Conservation (phyloP, 2,329 filamentous ascomycete genomes). For the Alternaria triticimaculans region DNA sequence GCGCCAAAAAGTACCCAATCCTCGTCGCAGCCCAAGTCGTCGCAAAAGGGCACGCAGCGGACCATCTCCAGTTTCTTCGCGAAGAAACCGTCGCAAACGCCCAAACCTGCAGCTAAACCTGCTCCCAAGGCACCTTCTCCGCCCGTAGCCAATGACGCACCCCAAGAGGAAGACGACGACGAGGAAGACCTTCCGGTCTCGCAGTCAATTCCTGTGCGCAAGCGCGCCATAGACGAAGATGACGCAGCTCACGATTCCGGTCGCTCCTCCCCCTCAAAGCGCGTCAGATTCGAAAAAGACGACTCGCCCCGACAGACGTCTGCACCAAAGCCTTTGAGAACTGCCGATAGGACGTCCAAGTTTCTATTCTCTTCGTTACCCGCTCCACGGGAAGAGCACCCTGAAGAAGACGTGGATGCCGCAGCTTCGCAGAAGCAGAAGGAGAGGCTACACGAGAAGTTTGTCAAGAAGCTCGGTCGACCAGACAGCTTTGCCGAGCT, state of each 20-base stretch:
- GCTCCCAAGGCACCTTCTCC: slow-evolving; percentile 24
- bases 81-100: slow-evolving; percentile 47
- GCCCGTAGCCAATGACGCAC: slow-evolving; percentile 21
- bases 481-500: slow-evolving; percentile 79
- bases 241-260: slow-evolving; percentile 42
- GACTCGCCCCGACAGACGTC: slow-evolving; percentile 30
- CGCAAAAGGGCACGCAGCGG: slow-evolving; percentile 71
- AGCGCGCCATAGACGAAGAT: slow-evolving; percentile 48
- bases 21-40: slow-evolving; percentile 35
- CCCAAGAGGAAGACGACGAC: slow-evolving; percentile 9
- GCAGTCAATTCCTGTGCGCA: slow-evolving; percentile 20
- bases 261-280: slow-evolving; percentile 48
- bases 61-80: slow-evolving; percentile 88
- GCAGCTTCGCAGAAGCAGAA: slow-evolving; percentile 65
- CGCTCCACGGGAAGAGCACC: slow-evolving; percentile 37
- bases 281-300: slow-evolving; percentile 34
- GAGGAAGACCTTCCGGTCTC: slow-evolving; percentile 20
- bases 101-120: slow-evolving; percentile 27
- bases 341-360: slow-evolving; percentile 61
- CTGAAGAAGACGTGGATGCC: slow-evolving; percentile 54
- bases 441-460: slow-evolving; percentile 78
- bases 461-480: slow-evolving; percentile 87
- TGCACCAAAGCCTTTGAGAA: slow-evolving; percentile 42
- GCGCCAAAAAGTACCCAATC: slow-evolving; percentile 46
- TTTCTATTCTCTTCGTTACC: slow-evolving; percentile 65